A percentile compares a stretch with the other conserved stretches of the same genome.
phyloP scores from a whole-genome alignment of 2,329 filamentous ascomycete genomes.

The Paraconiothyrium sp. region DNA sequence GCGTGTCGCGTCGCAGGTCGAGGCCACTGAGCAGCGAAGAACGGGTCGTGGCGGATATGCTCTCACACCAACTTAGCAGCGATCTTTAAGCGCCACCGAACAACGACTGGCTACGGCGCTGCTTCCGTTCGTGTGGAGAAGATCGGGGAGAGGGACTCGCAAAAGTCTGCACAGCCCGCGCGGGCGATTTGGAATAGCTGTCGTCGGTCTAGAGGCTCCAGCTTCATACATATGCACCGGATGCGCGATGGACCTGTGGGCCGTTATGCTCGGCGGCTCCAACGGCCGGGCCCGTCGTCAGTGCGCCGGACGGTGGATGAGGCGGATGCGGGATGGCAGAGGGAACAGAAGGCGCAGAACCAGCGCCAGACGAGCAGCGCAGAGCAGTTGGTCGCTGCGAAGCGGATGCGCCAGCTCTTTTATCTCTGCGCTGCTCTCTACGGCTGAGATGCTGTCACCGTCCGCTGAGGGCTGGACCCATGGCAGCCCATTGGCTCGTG shows the following conservation, averaged over 20 bases:
- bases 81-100: constrained; percentile 31
- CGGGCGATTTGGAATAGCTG: constrained; percentile 40
- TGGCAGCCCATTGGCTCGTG: constrained; percentile 9
- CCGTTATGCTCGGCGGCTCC: not conserved
- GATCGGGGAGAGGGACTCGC: constrained; percentile 7
- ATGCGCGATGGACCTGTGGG: not conserved
- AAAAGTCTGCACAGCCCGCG: constrained; percentile 34
- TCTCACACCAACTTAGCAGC: constrained; percentile 30
- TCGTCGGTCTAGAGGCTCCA: constrained; percentile 2
- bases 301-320: not conserved
- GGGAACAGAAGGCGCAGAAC: not conserved
- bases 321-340: constrained; percentile 1
- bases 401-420: constrained; percentile 9
- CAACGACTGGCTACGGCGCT: constrained; percentile 27
- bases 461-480: constrained; percentile 5
- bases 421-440: constrained; percentile 3
- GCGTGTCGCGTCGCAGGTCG: constrained; percentile 41
- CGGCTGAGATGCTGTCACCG: constrained; percentile 5
- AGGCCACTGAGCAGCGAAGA: constrained; percentile 21
- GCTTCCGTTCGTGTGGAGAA: constrained; percentile 14
- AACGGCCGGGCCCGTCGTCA: constrained; percentile 5
- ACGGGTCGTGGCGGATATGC: constrained; percentile 29
- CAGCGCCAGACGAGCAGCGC: not conserved
- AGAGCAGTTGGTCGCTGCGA: not conserved
- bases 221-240: not conserved